These are phyloP conservation scores for Rhizodiscina lignyota DNA, from an alignment of 495 filamentous ascomycete genomes.

Conservation along the genomic window DNA sequence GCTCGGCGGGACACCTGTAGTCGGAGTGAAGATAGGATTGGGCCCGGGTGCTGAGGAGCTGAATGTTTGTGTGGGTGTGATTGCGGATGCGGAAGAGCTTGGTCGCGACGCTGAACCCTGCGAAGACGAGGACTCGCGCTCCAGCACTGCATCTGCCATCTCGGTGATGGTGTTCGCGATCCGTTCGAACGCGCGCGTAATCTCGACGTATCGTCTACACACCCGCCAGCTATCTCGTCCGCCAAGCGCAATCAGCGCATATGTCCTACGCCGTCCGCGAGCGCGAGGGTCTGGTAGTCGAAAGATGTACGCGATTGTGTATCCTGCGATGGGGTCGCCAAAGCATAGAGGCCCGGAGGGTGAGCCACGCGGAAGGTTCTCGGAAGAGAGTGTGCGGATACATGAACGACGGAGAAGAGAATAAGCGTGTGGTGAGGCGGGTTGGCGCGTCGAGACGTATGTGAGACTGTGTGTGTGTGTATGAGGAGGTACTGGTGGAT, in stretches of 20 bases:
- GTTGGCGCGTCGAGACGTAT: conserved; percentile 73
- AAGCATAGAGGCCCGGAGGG: conserved; percentile 73
- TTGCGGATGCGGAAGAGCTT: conserved; percentile 7
- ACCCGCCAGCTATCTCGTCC: conserved; percentile 55
- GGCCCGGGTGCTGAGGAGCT: background rate
- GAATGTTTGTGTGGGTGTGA: background rate
- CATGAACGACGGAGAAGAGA: conserved; percentile 72
- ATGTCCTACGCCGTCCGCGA: conserved; percentile 69
- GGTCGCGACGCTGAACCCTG: background rate
- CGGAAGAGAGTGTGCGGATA: conserved; percentile 71
- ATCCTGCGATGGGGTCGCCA: conserved; percentile 64
- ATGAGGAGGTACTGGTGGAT: background rate
- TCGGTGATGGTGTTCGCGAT: conserved; percentile 61
- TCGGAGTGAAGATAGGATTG: background rate
- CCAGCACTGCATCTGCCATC: conserved; percentile 32
- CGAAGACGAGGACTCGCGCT: conserved; percentile 7
- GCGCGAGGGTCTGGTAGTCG: conserved; percentile 77
- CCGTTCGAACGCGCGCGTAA: conserved; percentile 59
- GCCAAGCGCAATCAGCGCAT: conserved; percentile 70
- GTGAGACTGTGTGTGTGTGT: conserved; percentile 65
- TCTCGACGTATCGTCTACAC: conserved; percentile 55
- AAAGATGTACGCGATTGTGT: conserved; percentile 87
- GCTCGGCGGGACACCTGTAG: conserved; percentile 1
- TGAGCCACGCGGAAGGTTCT: conserved; percentile 61
- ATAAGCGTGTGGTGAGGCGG: conserved; percentile 58